These are phyloP conservation scores for Solidago caesia DNA, from an alignment of 129 eudicot species.

Conservation along the genomic window DNA sequence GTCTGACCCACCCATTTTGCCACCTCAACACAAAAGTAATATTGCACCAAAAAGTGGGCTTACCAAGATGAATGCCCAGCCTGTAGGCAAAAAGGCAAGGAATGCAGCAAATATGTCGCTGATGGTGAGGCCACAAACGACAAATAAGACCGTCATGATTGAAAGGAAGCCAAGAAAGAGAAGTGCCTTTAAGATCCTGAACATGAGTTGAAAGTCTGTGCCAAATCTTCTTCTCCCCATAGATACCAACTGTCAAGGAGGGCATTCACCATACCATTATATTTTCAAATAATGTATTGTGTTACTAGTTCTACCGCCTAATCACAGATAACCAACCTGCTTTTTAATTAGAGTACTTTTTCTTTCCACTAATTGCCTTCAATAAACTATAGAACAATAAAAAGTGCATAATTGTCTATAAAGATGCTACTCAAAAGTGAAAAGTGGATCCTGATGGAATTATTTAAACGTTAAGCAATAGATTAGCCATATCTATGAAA, in stretches of 20 bases:
- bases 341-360: not conserved
- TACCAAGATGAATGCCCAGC: constrained; percentile 94
- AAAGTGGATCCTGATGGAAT: not conserved
- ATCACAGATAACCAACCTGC: constrained; percentile 9
- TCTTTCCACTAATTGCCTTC: not conserved
- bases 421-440: not conserved
- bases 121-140: constrained; percentile 68
- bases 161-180: constrained; percentile 90
- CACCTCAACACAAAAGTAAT: not conserved
- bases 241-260: constrained; percentile 68
- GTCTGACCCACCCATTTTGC: not conserved
- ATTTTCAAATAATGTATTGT: not conserved
- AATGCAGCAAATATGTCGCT: constrained; percentile 77
- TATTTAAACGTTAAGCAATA: not conserved
- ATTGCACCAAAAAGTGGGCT: constrained; percentile 16
- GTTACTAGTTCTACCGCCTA: not conserved
- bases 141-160: constrained; percentile 84
- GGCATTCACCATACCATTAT: constrained; percentile 16
- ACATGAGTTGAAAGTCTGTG: constrained; percentile 96
- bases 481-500: not conserved
- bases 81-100: constrained; percentile 94
- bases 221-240: constrained; percentile 91
- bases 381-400: not conserved
- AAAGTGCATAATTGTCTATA: not conserved
- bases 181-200: constrained; percentile 90